Evolutionary conservation across 148 eudicot species (phyloP).

Genomic region (Rhododendron molle): DNA sequence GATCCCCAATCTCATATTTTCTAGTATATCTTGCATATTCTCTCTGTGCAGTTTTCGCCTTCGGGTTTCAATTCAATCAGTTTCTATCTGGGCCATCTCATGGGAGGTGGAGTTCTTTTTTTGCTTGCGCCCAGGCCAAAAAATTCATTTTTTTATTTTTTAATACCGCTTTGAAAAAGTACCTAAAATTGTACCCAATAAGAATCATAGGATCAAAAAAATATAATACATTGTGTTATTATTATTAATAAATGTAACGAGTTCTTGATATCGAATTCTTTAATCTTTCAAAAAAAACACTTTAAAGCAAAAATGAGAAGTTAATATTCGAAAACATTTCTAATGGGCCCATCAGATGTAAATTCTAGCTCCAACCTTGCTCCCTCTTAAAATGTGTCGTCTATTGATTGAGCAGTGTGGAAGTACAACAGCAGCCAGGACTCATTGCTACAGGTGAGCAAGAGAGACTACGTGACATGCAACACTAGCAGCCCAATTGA

Average conservation of each 20-base stretch:
- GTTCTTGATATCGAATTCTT: no score
- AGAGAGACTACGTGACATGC: conserved; percentile 52
- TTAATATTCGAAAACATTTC: neutral
- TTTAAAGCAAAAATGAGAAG: neutral
- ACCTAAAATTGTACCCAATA: no score
- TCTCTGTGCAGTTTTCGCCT: neutral
- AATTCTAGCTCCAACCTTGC: neutral
- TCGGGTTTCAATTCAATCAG: no score
- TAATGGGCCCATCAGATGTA: neutral
- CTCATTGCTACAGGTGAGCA: conserved; percentile 60
- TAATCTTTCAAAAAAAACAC: neutral
- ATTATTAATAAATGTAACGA: no score
- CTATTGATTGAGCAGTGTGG: conserved; percentile 38
- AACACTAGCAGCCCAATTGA: conserved; percentile 56
- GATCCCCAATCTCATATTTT: neutral
- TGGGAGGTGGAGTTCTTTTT: no score
- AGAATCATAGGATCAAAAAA: no score
- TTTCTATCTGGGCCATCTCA: no score
- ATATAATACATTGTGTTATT: no score
- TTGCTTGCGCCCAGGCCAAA: no score
- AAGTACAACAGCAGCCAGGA: conserved; percentile 47
- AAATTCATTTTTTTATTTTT: no score
- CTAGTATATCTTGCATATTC: neutral
- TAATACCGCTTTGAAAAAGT: no score
- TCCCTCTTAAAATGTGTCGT: neutral